Conservation (phyloP, 1,284 basidiomycete genomes). For the Microstroma glucosiphilum region DNA sequence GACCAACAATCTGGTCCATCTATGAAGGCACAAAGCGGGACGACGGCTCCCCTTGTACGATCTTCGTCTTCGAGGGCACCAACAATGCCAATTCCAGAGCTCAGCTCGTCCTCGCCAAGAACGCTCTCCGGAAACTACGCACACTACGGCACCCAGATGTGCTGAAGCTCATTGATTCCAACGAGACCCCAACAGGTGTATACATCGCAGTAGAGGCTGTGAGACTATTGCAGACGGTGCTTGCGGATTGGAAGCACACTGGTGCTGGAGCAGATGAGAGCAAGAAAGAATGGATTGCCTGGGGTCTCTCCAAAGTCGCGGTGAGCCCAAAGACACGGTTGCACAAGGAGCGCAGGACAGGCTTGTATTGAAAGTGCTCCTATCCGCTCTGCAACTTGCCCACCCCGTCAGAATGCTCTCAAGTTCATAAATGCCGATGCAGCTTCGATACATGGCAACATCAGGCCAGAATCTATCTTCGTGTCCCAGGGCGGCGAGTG, state of each 20-base stretch:
- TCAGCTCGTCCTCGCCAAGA: slow-evolving; percentile 68
- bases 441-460: slow-evolving; percentile 69
- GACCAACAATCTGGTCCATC: slow-evolving; percentile 70
- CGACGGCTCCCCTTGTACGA: slow-evolving; percentile 59
- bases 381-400: background rate
- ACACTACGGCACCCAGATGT: slow-evolving; percentile 91
- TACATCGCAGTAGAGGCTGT: slow-evolving; percentile 94
- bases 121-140: slow-evolving; percentile 81
- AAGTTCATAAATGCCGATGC: slow-evolving; percentile 75
- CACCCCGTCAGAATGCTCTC: slow-evolving; percentile 65
- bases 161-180: slow-evolving; percentile 77
- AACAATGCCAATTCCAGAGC: slow-evolving; percentile 26
- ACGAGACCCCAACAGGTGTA: slow-evolving; percentile 77
- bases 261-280: slow-evolving; percentile 59
- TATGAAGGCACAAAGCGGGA: slow-evolving; percentile 80
- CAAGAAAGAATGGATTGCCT: slow-evolving; percentile 78
- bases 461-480: slow-evolving; percentile 74
- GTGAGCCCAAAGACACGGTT: slow-evolving; percentile 56
- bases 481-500: slow-evolving; percentile 80
- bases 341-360: background rate
- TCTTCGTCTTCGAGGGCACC: slow-evolving; percentile 39
- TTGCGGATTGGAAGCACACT: slow-evolving; percentile 56
- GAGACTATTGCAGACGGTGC: slow-evolving; percentile 64
- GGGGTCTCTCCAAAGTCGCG: slow-evolving; percentile 85
- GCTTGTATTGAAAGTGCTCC: no score